phyloP scores from a whole-genome alignment of 176 grass and related monocot genomes.

The Tillandsia leiboldiana region DNA sequence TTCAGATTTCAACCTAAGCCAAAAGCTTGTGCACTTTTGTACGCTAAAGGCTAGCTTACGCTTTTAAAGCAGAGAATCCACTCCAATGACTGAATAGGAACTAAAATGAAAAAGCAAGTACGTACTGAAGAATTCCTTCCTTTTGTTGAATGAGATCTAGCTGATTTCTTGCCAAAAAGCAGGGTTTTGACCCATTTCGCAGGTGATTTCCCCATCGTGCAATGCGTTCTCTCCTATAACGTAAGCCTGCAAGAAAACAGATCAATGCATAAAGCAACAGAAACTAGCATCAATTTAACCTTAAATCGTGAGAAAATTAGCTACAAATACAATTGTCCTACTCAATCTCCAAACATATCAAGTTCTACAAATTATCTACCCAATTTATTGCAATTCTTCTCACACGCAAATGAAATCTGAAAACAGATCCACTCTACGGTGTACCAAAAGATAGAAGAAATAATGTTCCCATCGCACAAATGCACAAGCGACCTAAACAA shows the following conservation, averaged over 20 bases:
- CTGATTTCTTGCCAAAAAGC: conserved; percentile 23
- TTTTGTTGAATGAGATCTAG: conserved; percentile 15
- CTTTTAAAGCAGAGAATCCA: no score
- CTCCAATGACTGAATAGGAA: no score
- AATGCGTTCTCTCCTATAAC: neutral
- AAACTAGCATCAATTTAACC: neutral
- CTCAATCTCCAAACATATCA: neutral
- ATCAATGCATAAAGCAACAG: neutral
- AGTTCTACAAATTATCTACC: neutral
- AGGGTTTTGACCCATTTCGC: conserved; percentile 19
- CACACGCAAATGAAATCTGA: neutral
- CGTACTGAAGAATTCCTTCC: conserved; percentile 17
- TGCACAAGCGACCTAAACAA: neutral
- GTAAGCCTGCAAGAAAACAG: neutral
- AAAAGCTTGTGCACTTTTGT: neutral
- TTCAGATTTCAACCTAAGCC: no score
- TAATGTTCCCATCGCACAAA: neutral
- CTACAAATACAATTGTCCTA: neutral
- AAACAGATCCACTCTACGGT: neutral
- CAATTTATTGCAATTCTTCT: neutral
- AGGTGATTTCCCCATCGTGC: conserved; percentile 21
- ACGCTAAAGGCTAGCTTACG: neutral
- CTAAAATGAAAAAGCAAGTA: neutral
- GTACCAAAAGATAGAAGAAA: neutral
- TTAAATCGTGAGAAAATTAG: neutral